These are phyloP conservation scores for Biscogniauxia sp. DNA, from an alignment of 2,329 filamentous ascomycete genomes.

Conservation along the genomic window DNA sequence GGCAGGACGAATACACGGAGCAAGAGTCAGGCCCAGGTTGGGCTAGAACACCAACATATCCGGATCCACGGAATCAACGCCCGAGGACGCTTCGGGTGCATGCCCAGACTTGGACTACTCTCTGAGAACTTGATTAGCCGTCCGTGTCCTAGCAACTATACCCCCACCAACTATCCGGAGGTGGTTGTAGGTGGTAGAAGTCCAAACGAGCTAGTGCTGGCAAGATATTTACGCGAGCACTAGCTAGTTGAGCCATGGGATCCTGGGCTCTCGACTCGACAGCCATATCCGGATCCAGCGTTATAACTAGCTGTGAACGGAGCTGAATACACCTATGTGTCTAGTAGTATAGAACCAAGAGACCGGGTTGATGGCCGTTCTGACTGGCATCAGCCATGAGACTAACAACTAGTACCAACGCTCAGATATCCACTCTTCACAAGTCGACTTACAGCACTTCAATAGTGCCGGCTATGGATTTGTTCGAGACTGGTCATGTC, in stretches of 20 bases:
- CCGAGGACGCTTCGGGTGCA: not conserved
- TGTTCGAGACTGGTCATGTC: not conserved
- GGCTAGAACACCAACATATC: not conserved
- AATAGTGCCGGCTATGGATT: not conserved
- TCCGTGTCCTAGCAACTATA: not conserved
- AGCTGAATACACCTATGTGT: not conserved
- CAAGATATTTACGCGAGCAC: not conserved
- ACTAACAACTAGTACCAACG: not conserved
- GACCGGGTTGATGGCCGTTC: not conserved
- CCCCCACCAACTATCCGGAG: not conserved
- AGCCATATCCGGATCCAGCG: not conserved
- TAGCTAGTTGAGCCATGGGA: not conserved
- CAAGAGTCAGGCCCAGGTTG: not conserved
- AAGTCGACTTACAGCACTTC: not conserved
- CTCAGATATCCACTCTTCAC: not conserved
- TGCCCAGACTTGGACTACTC: not conserved
- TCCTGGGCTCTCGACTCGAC: not conserved
- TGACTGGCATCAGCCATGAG: not conserved
- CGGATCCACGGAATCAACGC: not conserved
- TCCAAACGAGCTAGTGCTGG: not conserved
- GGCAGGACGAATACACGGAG: not conserved
- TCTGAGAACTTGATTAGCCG: not conserved
- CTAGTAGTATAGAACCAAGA: not conserved
- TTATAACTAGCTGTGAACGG: not conserved
- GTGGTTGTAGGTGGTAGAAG: not conserved